Evolutionary conservation across 1,139 yeast genomes (phyloP), one percentile per base, ranked within the genome.

Genomic region (Yamadazyma buinensis): DNA sequence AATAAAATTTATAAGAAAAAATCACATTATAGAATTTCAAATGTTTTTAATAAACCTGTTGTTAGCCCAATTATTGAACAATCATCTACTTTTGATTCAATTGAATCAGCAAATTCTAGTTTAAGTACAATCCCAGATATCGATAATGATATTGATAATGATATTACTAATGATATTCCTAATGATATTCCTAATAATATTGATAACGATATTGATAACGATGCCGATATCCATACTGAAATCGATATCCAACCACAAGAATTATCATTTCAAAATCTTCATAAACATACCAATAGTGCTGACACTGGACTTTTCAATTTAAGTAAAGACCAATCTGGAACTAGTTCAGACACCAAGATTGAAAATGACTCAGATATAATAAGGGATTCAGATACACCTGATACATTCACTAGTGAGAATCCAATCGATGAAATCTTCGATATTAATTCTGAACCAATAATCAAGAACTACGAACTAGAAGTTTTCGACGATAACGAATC

Each of bases 21-120:
- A 46, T 65, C 73, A 15, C 54, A 57, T 26, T 67, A 68, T 43
- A 52, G 70, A 34, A 51, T 69, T 10, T 62, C 72, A 7, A 59
- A 57, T 11, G 57, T 67, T 1, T 69, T 66, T 43, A 66, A 59
- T 26, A 67, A 65, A 38, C 72, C 72, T 3, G 43, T 65, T 11
- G 30, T 59, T 3, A 33, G 37, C 17, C 39, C 39, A 10, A 13
- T 31, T 11, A 19, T 31, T 9, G 34, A 31, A 17, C 29, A 31
- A 12, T 19, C 25, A 9, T 25, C 34, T 5, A 30, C n/a, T 8
- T 30, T 30, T 21, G 31, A 29, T 11, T n/a, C n/a, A n/a, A n/a
- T n/a, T n/a, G n/a, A n/a, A n/a, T n/a, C n/a, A n/a, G n/a, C n/a
- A n/a, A n/a, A n/a, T n/a, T n/a, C n/a, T n/a, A n/a, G n/a, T n/a